These are phyloP conservation scores for Rhynchospora breviuscula DNA, from an alignment of 176 grass and related monocot genomes.

Conservation along the genomic window DNA sequence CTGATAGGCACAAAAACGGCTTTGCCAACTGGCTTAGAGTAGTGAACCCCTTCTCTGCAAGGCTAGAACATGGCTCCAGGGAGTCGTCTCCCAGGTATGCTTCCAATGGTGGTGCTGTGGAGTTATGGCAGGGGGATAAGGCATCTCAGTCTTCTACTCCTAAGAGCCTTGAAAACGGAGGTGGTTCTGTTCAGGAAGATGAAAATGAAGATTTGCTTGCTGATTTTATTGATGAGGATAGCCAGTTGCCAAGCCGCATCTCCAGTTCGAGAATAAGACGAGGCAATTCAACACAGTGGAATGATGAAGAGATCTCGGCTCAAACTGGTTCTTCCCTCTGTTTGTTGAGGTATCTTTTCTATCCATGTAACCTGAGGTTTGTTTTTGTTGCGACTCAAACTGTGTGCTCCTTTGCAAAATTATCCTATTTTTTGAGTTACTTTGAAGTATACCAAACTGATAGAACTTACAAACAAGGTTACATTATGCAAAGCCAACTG, in stretches of 20 bases:
- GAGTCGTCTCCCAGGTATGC: constrained; percentile 56
- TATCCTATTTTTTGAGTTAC: background rate
- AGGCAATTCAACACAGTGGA: constrained; percentile 53
- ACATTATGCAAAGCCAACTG: background rate
- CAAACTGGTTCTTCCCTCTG: constrained; percentile 96
- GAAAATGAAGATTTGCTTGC: constrained; percentile 99
- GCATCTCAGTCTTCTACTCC: constrained; percentile 10
- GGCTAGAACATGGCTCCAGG: constrained; percentile 47
- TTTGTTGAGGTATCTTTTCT: constrained; percentile 73
- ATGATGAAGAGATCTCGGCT: constrained; percentile 79
- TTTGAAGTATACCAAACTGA: background rate
- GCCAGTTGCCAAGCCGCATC: constrained; percentile 90
- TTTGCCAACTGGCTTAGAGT: constrained; percentile 71
- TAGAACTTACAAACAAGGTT: background rate
- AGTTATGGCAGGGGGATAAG: constrained; percentile 22
- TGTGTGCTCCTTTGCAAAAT: background rate
- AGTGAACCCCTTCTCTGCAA: constrained; percentile 71
- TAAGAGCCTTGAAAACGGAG: constrained; percentile 47
- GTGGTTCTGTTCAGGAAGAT: constrained; percentile 59
- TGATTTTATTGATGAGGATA: constrained; percentile 99
- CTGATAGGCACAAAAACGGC: constrained; percentile 46
- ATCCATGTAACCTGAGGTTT: constrained; percentile 18
- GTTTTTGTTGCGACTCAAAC: background rate
- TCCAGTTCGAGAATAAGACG: constrained; percentile 56
- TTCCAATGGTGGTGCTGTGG: constrained; percentile 19